Evolutionary conservation across 768 basidiomycete genomes (phyloP).

Genomic region (Mycena capillaripes): DNA sequence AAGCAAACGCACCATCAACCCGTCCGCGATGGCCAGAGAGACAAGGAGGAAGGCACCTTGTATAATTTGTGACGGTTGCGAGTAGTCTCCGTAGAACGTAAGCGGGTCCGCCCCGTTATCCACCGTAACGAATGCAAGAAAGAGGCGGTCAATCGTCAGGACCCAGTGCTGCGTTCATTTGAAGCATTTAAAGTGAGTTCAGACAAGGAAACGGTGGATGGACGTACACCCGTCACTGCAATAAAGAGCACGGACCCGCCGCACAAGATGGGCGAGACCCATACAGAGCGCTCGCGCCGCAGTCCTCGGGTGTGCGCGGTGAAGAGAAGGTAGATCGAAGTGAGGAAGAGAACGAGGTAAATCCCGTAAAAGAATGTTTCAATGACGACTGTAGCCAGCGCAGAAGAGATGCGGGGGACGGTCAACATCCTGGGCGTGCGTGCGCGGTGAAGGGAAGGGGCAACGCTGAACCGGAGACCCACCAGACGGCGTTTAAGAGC

Average conservation of each 20-base stretch:
- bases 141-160: constrained; percentile 4
- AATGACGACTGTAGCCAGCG: constrained; percentile 28
- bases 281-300: constrained; percentile 8
- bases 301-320: constrained; percentile 9
- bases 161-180: constrained; percentile 14
- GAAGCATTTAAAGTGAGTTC: not conserved
- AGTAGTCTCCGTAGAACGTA: constrained; percentile 17
- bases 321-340: constrained; percentile 24
- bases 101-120: not conserved
- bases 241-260: constrained; percentile 21
- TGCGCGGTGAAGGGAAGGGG: too few relatives aligned
- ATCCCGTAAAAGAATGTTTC: constrained; percentile 30
- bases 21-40: constrained; percentile 16
- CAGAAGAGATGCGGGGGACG: constrained; percentile 23
- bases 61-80: constrained; percentile 1
- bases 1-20: not conserved
- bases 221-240: constrained; percentile 17
- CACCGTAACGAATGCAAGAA: constrained; percentile 9
- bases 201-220: too few relatives aligned
- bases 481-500: too few relatives aligned
- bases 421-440: constrained; percentile 25
- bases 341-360: constrained; percentile 20
- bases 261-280: constrained; percentile 21
- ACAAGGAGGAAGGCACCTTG: constrained; percentile 7
- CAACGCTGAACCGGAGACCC: too few relatives aligned